A percentile compares a stretch with the other conserved stretches of the same genome.
Conservation (phyloP, 2,329 filamentous ascomycete species). For the Kalmusia sp. region DNA sequence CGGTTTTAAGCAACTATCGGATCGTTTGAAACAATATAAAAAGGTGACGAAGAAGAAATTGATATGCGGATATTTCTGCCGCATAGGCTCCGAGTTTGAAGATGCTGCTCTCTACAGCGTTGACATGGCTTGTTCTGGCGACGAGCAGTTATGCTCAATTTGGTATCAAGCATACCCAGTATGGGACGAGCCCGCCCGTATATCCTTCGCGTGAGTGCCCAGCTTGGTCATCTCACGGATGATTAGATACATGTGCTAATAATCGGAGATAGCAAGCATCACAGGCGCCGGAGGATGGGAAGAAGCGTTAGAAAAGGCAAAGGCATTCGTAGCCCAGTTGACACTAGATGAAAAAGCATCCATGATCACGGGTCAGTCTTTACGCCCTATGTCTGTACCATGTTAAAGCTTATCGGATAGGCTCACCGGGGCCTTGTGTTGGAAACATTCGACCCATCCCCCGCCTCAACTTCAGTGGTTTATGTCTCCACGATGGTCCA, state of each 20-base stretch:
- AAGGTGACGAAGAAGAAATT: not conserved
- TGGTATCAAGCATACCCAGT: conserved; percentile 29
- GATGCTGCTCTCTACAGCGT: conserved; percentile 7
- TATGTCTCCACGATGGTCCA: conserved; percentile 51
- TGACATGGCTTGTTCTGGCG: conserved; percentile 13
- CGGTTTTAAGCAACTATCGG: no score
- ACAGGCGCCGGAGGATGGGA: conserved; percentile 42
- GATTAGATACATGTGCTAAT: not conserved
- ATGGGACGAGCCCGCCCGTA: conserved; percentile 34
- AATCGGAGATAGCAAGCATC: conserved; percentile 24
- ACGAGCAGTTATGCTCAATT: conserved; percentile 25
- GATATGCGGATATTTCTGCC: not conserved
- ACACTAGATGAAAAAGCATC: conserved; percentile 42
- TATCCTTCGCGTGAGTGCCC: conserved; percentile 33
- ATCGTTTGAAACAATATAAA: not conserved
- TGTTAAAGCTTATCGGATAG: conserved; percentile 10
- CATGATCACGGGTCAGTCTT: conserved; percentile 43
- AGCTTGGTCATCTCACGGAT: not conserved
- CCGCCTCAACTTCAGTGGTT: conserved; percentile 47
- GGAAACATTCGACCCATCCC: conserved; percentile 47
- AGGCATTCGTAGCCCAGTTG: conserved; percentile 38
- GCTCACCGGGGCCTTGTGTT: conserved; percentile 36
- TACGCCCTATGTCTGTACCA: no score
- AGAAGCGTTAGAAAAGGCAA: conserved; percentile 39
- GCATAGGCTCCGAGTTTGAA: not conserved